Evolutionary conservation across 176 grass and related monocot genomes (phyloP).

Genomic region (Rhipidocladum racemiflorum): DNA sequence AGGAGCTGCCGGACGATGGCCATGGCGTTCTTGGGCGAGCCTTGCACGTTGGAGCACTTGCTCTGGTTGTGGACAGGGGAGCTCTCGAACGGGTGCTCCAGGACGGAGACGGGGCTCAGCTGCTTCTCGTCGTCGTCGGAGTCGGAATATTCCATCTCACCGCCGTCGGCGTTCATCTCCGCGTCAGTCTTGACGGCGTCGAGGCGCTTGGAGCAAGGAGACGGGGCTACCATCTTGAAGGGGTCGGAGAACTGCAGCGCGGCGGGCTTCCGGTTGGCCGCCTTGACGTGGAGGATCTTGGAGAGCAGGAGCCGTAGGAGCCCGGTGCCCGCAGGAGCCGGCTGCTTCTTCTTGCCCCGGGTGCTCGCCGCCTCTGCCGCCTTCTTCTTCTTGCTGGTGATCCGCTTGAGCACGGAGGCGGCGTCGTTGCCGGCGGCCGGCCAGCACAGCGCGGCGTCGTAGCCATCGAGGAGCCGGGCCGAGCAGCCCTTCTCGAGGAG

Average conservation of each 20-base stretch:
- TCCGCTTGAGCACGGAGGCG: slow-evolving; percentile 32
- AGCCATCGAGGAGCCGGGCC: slow-evolving; percentile 40
- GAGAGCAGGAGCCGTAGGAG: slow-evolving; percentile 45
- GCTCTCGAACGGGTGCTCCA: slow-evolving; percentile 63
- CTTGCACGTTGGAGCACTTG: slow-evolving; percentile 17
- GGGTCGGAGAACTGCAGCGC: slow-evolving; percentile 42
- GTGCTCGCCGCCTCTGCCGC: background rate
- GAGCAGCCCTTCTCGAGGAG: slow-evolving; percentile 80
- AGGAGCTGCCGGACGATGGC: slow-evolving; percentile 61
- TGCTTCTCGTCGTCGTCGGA: slow-evolving; percentile 56
- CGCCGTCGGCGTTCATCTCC: background rate
- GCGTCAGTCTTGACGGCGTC: slow-evolving; percentile 15
- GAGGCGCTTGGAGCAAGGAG: background rate
- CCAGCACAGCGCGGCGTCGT: slow-evolving; percentile 61
- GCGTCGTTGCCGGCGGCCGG: slow-evolving; percentile 31
- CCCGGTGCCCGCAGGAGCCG: background rate
- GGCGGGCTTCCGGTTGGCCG: slow-evolving; percentile 24
- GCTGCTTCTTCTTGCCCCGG: slow-evolving; percentile 3
- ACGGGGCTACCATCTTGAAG: background rate
- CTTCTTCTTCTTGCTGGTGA: slow-evolving; percentile 38
- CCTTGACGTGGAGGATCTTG: slow-evolving; percentile 52
- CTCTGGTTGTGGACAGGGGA: slow-evolving; percentile 41
- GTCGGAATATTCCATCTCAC: slow-evolving; percentile 2
- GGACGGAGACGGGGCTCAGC: slow-evolving; percentile 74
- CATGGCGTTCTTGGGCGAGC: slow-evolving; percentile 40